phyloP scores from a whole-genome alignment of 2,329 filamentous ascomycete genomes.

The Sporothrix brunneoviolacea region DNA sequence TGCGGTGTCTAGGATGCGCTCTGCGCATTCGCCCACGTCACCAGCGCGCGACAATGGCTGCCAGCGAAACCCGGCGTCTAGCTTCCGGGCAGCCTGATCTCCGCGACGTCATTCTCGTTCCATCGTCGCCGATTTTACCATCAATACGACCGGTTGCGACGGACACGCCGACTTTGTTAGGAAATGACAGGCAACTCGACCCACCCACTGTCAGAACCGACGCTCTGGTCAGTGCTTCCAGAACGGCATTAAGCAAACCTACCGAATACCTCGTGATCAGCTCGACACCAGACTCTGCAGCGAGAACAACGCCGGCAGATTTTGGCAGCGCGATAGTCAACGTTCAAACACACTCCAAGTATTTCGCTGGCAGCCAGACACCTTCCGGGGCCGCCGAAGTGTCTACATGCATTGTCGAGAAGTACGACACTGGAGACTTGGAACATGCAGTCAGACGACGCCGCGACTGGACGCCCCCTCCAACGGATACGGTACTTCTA shows the following conservation, averaged over 20 bases:
- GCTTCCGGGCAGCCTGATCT: background rate
- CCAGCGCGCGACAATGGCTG: slow-evolving; percentile 27
- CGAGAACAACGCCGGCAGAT: background rate
- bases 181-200: background rate
- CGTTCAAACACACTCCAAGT: background rate
- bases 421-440: slow-evolving; percentile 6
- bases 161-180: background rate
- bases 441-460: slow-evolving; percentile 50
- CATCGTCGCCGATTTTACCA: slow-evolving; percentile 12
- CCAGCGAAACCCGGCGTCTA: slow-evolving; percentile 16
- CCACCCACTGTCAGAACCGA: background rate
- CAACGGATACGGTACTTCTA: slow-evolving; percentile 12
- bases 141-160: background rate
- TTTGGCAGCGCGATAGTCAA: too few relatives aligned
- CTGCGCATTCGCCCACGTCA: slow-evolving; percentile 34
- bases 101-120: slow-evolving; percentile 9
- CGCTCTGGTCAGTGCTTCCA: background rate
- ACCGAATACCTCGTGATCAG: background rate
- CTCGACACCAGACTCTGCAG: background rate
- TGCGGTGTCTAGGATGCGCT: slow-evolving; percentile 36
- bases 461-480: slow-evolving; percentile 61
- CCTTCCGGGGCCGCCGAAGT: slow-evolving; percentile 16
- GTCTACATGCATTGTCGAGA: too few relatives aligned
- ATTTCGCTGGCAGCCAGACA: background rate
- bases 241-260: background rate